Percentiles rank a stretch among this genome's conserved stretches.
Conservation (phyloP, 1,139 yeast genomes). For the Suhomyces bribrorum region DNA sequence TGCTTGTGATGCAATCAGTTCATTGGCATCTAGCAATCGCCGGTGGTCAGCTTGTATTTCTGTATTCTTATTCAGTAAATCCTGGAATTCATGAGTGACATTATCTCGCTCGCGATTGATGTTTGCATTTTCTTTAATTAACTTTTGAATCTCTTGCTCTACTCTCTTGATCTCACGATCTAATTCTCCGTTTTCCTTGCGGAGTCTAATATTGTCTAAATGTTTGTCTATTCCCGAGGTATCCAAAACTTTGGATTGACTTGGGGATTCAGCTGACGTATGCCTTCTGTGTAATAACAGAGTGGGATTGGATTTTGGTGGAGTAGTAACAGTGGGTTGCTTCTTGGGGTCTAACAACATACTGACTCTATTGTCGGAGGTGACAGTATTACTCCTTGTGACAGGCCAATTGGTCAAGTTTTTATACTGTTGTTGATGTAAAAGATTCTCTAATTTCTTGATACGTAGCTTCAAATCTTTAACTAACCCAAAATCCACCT, state of each 20-base stretch:
- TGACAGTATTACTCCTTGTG: conserved; percentile 10
- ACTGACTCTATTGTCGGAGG: conserved; percentile 21
- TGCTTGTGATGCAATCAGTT: conserved; percentile 1
- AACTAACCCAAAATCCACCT: conserved; percentile 40
- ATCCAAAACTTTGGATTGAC: conserved; percentile 29
- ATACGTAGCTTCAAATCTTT: conserved; percentile 62
- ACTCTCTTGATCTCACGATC: conserved; percentile 9
- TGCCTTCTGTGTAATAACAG: conserved; percentile 22
- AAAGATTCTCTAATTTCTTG: conserved; percentile 60
- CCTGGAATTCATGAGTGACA: conserved; percentile 3
- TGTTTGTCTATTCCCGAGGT: conserved; percentile 46
- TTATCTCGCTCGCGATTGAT: conserved; percentile 7
- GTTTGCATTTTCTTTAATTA: conserved; percentile 11
- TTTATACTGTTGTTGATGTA: conserved; percentile 66
- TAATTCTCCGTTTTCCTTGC: conserved; percentile 31
- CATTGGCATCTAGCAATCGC: conserved; percentile 2
- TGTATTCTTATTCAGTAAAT: conserved; percentile 6
- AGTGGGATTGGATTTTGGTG: conserved; percentile 24
- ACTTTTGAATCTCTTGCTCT: conserved; percentile 4
- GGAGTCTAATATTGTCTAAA: conserved; percentile 42
- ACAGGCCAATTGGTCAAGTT: conserved; percentile 61
- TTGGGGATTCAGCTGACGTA: conserved; percentile 12
- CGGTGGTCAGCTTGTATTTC: background rate
- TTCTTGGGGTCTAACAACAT: conserved; percentile 20
- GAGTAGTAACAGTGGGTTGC: conserved; percentile 1